phyloP scores from a whole-genome alignment of 2,329 filamentous ascomycete species.

The Fusarium scirpi region DNA sequence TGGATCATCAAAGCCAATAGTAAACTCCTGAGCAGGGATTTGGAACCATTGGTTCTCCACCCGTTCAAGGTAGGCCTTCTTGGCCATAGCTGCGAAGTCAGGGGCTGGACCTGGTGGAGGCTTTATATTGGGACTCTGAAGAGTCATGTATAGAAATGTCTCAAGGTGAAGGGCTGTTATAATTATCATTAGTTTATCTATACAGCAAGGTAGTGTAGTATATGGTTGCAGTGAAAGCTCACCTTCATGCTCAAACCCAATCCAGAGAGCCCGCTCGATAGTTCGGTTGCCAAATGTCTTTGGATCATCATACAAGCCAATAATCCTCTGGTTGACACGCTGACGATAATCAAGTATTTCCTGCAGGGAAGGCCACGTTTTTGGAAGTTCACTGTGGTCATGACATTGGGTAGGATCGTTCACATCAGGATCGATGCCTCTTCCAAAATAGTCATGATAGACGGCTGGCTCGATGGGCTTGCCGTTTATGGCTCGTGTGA shows the following conservation, averaged over 20 bases:
- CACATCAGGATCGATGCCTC: conserved; percentile 1
- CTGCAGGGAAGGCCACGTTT: not conserved
- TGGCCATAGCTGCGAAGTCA: not conserved
- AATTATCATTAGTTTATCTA: not conserved
- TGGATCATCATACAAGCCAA: not conserved
- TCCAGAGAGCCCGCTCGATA: not conserved
- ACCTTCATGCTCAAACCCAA: conserved; percentile 3
- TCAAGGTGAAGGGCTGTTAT: not conserved
- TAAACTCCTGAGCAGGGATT: not conserved
- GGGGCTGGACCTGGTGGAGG: not conserved
- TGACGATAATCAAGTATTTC: not conserved
- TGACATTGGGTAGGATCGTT: not conserved
- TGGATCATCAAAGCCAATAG: not conserved
- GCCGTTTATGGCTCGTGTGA: not conserved
- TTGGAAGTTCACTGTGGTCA: conserved; percentile 6
- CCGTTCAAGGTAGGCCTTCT: not conserved
- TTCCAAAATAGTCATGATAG: not conserved
- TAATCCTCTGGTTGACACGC: not conserved
- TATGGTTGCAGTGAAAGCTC: not conserved
- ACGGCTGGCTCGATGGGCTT: not conserved
- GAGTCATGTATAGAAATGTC: conserved; percentile 2
- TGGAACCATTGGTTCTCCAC: conserved; percentile 2
- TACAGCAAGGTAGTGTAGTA: no score
- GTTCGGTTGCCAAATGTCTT: not conserved
- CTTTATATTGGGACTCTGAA: not conserved